These are phyloP conservation scores for Phytophthora sp. DNA, from an alignment of 352 stramenopile species.

Conservation along the genomic window DNA sequence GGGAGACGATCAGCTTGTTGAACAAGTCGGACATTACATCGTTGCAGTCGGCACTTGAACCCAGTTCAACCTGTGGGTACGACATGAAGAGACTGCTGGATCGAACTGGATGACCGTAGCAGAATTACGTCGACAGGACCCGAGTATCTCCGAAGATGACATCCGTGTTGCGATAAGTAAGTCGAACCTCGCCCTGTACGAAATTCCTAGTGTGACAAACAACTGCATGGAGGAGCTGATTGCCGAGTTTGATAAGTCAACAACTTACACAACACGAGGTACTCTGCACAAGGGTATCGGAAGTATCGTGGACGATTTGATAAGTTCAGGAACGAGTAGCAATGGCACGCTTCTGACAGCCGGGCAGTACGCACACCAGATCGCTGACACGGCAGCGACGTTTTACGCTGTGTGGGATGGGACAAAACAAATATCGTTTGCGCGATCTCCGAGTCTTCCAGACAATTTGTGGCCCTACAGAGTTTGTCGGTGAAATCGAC, in stretches of 20 bases:
- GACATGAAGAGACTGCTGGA: slow-evolving; percentile 42
- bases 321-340: slow-evolving; percentile 48
- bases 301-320: slow-evolving; percentile 52
- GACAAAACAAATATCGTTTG: slow-evolving; percentile 51
- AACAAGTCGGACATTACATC: slow-evolving; percentile 36
- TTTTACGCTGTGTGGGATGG: slow-evolving; percentile 60
- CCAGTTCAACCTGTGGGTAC: slow-evolving; percentile 41
- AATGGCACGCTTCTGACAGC: slow-evolving; percentile 40
- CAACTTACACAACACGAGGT: slow-evolving; percentile 45
- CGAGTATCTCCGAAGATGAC: slow-evolving; percentile 38
- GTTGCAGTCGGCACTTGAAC: slow-evolving; percentile 34
- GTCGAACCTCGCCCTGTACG: slow-evolving; percentile 52
- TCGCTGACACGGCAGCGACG: slow-evolving; percentile 49
- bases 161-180: slow-evolving; percentile 39
- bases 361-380: slow-evolving; percentile 45
- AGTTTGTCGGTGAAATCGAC: slow-evolving; percentile 54
- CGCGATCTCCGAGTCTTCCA: slow-evolving; percentile 57
- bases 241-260: slow-evolving; percentile 25
- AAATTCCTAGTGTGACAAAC: slow-evolving; percentile 54
- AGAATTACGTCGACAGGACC: slow-evolving; percentile 34
- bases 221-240: slow-evolving; percentile 51
- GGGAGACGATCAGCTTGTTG: slow-evolving; percentile 27
- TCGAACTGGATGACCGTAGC: slow-evolving; percentile 41
- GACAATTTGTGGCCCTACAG: slow-evolving; percentile 56
- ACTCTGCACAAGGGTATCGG: slow-evolving; percentile 53